These are phyloP conservation scores for Corylus heterophylla DNA, from an alignment of 306 rosid species.

Conservation along the genomic window DNA sequence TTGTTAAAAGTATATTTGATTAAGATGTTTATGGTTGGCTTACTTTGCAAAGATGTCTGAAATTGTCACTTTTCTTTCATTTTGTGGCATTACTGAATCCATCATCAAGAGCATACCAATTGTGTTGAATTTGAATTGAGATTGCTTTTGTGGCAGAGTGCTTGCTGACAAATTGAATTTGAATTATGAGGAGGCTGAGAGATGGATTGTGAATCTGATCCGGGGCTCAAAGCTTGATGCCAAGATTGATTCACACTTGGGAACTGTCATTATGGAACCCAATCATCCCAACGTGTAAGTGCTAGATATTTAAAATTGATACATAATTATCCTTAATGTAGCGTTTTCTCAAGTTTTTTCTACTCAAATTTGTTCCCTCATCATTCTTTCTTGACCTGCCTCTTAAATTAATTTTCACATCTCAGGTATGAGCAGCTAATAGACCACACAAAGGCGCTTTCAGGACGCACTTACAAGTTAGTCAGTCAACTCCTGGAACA, in stretches of 20 bases:
- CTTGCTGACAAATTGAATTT: conserved; percentile 91
- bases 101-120: neutral
- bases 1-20: neutral
- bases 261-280: conserved; percentile 82
- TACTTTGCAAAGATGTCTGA: neutral
- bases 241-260: conserved; percentile 71
- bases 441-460: conserved; percentile 77
- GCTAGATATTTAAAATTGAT: conserved; percentile 2
- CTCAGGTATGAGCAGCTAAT: conserved; percentile 90
- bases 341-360: neutral
- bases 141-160: conserved; percentile 51
- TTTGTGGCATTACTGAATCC: neutral
- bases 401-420: neutral
- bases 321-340: neutral
- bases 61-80: neutral
- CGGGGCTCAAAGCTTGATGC: conserved; percentile 89
- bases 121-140: neutral
- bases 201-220: conserved; percentile 87
- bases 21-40: neutral
- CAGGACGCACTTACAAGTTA: conserved; percentile 76
- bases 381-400: neutral
- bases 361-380: neutral
- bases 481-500: conserved; percentile 75
- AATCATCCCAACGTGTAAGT: conserved; percentile 88
- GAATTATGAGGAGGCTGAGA: conserved; percentile 92